Evolutionary conservation across 2,329 filamentous ascomycete species (phyloP).

Genomic region (Pseudogymnoascus sp.): DNA sequence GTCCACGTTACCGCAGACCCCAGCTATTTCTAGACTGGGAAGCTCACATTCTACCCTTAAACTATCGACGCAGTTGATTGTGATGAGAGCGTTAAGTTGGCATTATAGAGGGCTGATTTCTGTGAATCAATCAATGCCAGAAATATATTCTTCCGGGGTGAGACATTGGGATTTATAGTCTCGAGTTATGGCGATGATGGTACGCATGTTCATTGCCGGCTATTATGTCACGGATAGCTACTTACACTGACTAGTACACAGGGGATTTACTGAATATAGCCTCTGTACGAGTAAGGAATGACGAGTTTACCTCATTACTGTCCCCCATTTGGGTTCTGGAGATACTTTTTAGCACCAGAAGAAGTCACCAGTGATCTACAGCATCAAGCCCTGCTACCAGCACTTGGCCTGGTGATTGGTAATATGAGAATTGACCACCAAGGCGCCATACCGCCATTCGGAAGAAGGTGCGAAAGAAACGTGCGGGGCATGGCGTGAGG

Average conservation of each 20-base stretch:
- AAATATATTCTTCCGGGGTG: background rate
- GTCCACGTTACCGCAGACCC: slow-evolving; percentile 7
- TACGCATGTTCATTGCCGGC: background rate
- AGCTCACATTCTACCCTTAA: slow-evolving; percentile 8
- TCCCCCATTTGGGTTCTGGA: background rate
- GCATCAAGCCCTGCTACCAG: background rate
- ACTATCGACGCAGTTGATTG: slow-evolving; percentile 2
- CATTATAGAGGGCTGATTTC: background rate
- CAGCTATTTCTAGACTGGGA: slow-evolving; percentile 3
- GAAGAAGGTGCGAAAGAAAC: background rate
- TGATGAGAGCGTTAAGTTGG: background rate
- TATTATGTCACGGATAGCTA: background rate
- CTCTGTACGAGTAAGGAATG: background rate
- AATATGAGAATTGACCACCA: background rate
- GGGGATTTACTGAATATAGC: background rate
- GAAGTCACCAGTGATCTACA: background rate
- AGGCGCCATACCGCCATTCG: background rate
- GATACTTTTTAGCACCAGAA: background rate
- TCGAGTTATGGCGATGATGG: background rate
- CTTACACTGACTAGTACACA: background rate
- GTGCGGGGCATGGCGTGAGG: background rate
- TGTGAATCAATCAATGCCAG: background rate
- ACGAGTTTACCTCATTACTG: background rate
- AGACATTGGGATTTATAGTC: background rate
- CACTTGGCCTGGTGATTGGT: background rate